Percentiles rank a stretch among this genome's conserved stretches.
These are phyloP conservation scores for Rosellinia necatrix DNA, from an alignment of 2,329 filamentous ascomycete genomes.

Conservation along the genomic window DNA sequence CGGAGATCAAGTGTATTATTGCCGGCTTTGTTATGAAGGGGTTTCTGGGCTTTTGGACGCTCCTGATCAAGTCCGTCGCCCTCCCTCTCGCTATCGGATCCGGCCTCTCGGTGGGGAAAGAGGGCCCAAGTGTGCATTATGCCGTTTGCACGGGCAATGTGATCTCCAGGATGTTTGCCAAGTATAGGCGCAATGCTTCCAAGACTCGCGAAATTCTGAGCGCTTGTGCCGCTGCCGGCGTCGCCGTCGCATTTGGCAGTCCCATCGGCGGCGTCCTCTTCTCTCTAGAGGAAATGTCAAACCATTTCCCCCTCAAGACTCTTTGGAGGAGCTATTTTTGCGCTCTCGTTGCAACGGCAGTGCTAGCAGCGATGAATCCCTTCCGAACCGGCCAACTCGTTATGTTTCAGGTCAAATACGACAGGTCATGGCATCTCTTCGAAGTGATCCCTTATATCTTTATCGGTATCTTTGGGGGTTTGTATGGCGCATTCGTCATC, in stretches of 20 bases:
- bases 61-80: constrained; percentile 91
- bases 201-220: constrained; percentile 96
- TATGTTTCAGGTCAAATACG: constrained; percentile 98
- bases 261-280: constrained; percentile 97
- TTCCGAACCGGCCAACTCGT: constrained; percentile 96
- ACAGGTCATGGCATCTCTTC: constrained; percentile 97
- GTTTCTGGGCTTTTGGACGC: constrained; percentile 87
- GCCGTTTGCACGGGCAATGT: constrained; percentile 97
- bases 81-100: constrained; percentile 92
- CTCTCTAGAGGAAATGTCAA: constrained; percentile 97
- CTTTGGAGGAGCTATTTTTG: constrained; percentile 99
- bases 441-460: constrained; percentile 91
- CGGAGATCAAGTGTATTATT: constrained; percentile 99
- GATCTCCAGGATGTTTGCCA: constrained; percentile 88
- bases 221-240: constrained; percentile 90
- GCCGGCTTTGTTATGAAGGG: constrained; percentile 99
- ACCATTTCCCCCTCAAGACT: constrained; percentile 93
- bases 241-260: constrained; percentile 95
- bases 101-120: constrained; percentile 92
- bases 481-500: constrained; percentile 96
- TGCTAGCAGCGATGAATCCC: constrained; percentile 93
- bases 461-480: constrained; percentile 87
- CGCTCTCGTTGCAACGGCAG: constrained; percentile 89
- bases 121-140: constrained; percentile 98
- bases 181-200: constrained; percentile 88